Evolutionary conservation across 2,329 filamentous ascomycete genomes (phyloP), one percentile per base, ranked within the genome.

Genomic region (Aureobasidium namibiae): DNA sequence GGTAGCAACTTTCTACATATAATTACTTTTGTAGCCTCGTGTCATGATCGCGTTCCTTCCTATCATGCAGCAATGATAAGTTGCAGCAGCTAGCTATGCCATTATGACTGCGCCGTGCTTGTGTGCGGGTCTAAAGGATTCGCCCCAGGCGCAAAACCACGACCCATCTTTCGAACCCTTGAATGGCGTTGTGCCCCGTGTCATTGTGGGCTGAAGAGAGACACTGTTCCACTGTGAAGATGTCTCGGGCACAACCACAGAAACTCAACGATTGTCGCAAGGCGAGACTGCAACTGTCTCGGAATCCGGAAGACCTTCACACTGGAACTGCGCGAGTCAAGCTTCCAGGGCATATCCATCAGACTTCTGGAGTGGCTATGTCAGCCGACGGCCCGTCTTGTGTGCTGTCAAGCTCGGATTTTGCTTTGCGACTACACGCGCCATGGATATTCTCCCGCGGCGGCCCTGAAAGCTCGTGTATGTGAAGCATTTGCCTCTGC

Each of bases 161-260:
- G 34, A 56, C 39, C 26, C 26, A 8, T 44, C 26, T 31, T 42
- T 42, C 11, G n/a, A 9, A 8, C 16, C 24, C 45, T 33, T 38
- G 26, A 9, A 29, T 5, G 26, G 26, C 26, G 26, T 4, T 14
- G 44, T 33, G 31, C 44, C 24, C 16, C 8, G 31, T 33, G 18
- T 23, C 2, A 4, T 11, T 31, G 24, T 42, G 34, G 24, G 5
- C 9, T 41, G 26, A 23, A 26, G 16, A 42, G 34, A 54, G n/a
- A 54, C 34, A 54, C 8, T 44, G 38, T 44, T 56, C 52, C 39
- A 56, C 39, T 44, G 26, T 45, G 52, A 53, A 39, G n/a, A 52
- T 52, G 48, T 52, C 49, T 53, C 34, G 24, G 49, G 16, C 24
- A 33, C 8, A 33, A 41, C 23, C 24, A 53, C 11, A 52, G 23